phyloP scores from a whole-genome alignment of 2,329 filamentous ascomycete genomes.

The Colletotrichum sp. region DNA sequence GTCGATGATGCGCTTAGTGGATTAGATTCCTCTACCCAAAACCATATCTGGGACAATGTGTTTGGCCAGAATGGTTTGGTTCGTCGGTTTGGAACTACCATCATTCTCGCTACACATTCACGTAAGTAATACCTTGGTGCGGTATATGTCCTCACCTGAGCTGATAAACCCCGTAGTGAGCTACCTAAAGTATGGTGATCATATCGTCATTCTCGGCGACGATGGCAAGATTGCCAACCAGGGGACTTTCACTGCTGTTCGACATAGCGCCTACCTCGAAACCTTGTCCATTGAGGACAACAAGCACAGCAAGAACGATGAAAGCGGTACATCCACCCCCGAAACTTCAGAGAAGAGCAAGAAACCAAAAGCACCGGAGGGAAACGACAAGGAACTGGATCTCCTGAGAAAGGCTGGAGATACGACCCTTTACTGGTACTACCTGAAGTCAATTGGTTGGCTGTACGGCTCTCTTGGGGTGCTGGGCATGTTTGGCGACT shows the following conservation, averaged over 20 bases:
- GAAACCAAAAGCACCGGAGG: not conserved
- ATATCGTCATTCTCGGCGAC: constrained; percentile 1
- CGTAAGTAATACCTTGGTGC: constrained; percentile 18
- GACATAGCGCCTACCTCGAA: not conserved
- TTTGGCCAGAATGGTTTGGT: constrained; percentile 41
- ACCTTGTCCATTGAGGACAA: not conserved
- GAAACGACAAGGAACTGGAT: not conserved
- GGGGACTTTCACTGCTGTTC: not conserved
- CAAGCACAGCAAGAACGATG: not conserved
- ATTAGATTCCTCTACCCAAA: constrained; percentile 44
- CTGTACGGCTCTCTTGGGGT: not conserved
- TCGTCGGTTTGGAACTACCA: constrained; percentile 29
- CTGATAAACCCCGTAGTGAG: not conserved
- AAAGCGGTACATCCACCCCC: not conserved
- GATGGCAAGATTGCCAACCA: not conserved
- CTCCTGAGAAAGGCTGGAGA: constrained; percentile 6
- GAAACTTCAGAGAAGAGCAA: not conserved
- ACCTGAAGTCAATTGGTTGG: constrained; percentile 10
- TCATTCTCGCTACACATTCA: constrained; percentile 40
- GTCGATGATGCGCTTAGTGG: constrained; percentile 46
- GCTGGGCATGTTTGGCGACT: not conserved
- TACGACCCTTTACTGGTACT: constrained; percentile 4
- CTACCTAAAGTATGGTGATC: not conserved
- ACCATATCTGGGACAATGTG: constrained; percentile 42
- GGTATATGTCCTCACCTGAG: not conserved